Conservation (phyloP, 2,329 filamentous ascomycete species). For the Dactylellina leptospora region DNA sequence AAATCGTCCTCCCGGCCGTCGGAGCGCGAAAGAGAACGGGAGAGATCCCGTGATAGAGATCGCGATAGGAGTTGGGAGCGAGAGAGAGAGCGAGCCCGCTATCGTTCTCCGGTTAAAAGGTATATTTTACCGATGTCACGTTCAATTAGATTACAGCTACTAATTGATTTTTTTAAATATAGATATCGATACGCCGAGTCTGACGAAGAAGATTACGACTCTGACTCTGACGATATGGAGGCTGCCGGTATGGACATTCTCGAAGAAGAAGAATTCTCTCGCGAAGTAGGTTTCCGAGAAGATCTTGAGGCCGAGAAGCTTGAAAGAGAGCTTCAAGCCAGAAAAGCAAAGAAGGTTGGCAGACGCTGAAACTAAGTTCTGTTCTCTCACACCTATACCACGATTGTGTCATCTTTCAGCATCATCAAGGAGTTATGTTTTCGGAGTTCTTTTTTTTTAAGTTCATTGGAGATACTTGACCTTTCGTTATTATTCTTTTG, state of each 20-base stretch:
- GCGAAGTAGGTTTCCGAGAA: conserved; percentile 53
- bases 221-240: conserved; percentile 57
- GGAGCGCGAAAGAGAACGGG: conserved; percentile 4
- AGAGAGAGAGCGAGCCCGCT: conserved; percentile 26
- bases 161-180: conserved; percentile 1
- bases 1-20: conserved; percentile 9
- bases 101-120: conserved; percentile 17
- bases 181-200: conserved; percentile 56
- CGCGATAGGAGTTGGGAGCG: conserved; percentile 26
- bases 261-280: conserved; percentile 56
- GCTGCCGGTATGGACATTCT: conserved; percentile 56
- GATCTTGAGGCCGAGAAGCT: conserved; percentile 56
- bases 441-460: neutral
- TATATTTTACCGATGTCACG: conserved; percentile 5
- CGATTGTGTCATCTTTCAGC: conserved; percentile 27
- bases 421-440: conserved; percentile 28
- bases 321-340: conserved; percentile 55
- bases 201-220: conserved; percentile 54
- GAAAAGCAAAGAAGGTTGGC: conserved; percentile 53
- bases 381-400: too few relatives aligned
- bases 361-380: conserved; percentile 53
- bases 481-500: neutral
- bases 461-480: neutral
- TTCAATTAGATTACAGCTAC: neutral
- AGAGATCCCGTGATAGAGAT: conserved; percentile 9